Evolutionary conservation across 805 yeast genomes (phyloP), one percentile per base, ranked within the genome.

Genomic region (Wickerhamomyces queroliae): DNA sequence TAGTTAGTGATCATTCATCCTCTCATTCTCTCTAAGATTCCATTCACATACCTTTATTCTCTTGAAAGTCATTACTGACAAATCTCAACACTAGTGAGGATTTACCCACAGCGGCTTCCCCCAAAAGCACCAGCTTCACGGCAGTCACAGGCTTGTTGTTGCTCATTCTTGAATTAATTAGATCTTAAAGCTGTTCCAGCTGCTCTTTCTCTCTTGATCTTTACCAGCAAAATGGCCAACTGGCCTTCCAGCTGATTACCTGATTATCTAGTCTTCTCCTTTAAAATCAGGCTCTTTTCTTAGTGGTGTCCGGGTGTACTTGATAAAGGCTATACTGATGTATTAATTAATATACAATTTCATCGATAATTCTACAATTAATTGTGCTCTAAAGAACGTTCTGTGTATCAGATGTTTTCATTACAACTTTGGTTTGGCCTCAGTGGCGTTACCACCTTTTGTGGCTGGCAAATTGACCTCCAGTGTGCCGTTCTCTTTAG

Each of bases 21-120:
- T 33, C 26, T 20, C 22, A 10, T n/a, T 13, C 18, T 8, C 29
- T 26, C 29, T 9, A 11, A 12, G 8, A 26, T 26, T 10, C n/a
- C 28, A 22, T 23, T 16, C 5, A 52, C 63, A 25, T 38, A 63
- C 67, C 68, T 59, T 91, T 90, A 63, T 91, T 90, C 61, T 90
- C 98, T 61, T 93, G 96, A 64, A 91, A 91, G 57, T 91, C 97
- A 62, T 91, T 88, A 47, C 89, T 80, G 32, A 91, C 98, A 63
- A 91, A 91, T 49, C 98, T 74, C 49, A 91, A 71, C 26, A 91
- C 98, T 24, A 91, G 72, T 6, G 96, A 87, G 4, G 96, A 87
- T 59, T 91, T 91, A 38, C 99, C 99, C 15, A 91, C 99, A 0
- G 99, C 99, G 1, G 97, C 97, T 59, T 91, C 99, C 22, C 99